A percentile compares a stretch with the other conserved stretches of the same genome.
Evolutionary conservation across 2,329 filamentous ascomycete species (phyloP).

Genomic region (Penicillium sp.): DNA sequence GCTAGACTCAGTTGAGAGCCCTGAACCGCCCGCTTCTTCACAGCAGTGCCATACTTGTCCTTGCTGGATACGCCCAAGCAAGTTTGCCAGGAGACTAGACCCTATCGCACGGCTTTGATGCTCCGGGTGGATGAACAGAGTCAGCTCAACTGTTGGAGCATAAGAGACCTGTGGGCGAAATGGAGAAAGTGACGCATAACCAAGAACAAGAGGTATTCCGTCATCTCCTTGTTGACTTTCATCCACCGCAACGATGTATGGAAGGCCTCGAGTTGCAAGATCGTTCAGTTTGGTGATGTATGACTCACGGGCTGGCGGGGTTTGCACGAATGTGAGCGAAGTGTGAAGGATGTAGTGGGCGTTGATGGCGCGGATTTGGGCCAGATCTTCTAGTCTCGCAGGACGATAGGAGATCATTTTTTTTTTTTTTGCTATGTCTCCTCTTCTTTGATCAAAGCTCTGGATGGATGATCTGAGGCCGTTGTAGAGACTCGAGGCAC

Average conservation of each 20-base stretch:
- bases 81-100: conserved; percentile 30
- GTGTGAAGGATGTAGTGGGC: conserved; percentile 44
- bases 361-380: conserved; percentile 38
- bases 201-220: conserved; percentile 27
- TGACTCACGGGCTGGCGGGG: conserved; percentile 31
- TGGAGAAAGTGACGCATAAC: conserved; percentile 39
- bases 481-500: no score
- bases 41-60: conserved; percentile 20
- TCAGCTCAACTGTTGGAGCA: conserved; percentile 44
- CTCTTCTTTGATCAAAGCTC: no score
- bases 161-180: conserved; percentile 42
- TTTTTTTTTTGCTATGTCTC: neutral
- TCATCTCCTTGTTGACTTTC: conserved; percentile 14
- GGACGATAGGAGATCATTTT: conserved; percentile 24
- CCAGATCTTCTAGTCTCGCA: conserved; percentile 35
- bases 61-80: conserved; percentile 32
- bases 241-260: conserved; percentile 41
- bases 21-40: neutral
- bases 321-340: conserved; percentile 37
- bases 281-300: conserved; percentile 32
- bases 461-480: no score
- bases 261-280: conserved; percentile 30
- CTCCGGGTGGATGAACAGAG: conserved; percentile 42
- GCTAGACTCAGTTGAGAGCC: neutral
- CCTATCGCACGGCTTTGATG: conserved; percentile 37